Base-by-base conservation (phyloP, 2,329 filamentous ascomycete genomes). In the Nothophaeocryptopus gaeumannii region DNA sequence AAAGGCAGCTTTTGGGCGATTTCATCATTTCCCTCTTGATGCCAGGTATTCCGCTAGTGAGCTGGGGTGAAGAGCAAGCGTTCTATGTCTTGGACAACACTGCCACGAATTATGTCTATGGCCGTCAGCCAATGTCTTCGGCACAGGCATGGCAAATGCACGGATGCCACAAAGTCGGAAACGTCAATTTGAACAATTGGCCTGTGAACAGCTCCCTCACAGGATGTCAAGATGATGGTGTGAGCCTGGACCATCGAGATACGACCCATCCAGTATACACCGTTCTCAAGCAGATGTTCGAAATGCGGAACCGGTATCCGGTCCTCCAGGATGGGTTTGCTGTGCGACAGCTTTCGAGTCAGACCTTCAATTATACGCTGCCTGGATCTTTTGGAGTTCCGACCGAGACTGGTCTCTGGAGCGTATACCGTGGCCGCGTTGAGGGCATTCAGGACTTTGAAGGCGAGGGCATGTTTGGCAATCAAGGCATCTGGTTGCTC, bases 11-110 rank as follows among this genome's bases (percentile, higher is more conserved):
- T 5, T 66, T 84, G 4, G 82, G 74, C 5, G 70, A 78, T 12
- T 84, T 81, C 58, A 73, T 85, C 38, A 80, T 78, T 1, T 81
- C 80, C 0, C 62, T 84, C 43, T 70, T 81, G 39, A 72, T 84
- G 62, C 82, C 82, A 1, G 82, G 82, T 12, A 81, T 84, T 29
- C 79, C 82, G 0, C 63, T 82, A 29, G 66, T 83, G 12, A 73
- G 79, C 12, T 86, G 80, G 78, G 82, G 83, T 13, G 83, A 86
- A 61, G 83, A 86, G 60, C 83, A 86, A 65, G 78, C 77, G 0
- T 82, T 81, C 53, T 85, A 85, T 58, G 69, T 83, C 0, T 67
- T 85, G 2, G 83, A 86, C 61, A 83, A 79, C 51, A 83, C 82
- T 0, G 82, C 82, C 4, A 70, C 71, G 50, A 84, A 85, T 59